Conservation (phyloP, 2,329 filamentous ascomycete genomes). For the Colletotrichum gigasporum region DNA sequence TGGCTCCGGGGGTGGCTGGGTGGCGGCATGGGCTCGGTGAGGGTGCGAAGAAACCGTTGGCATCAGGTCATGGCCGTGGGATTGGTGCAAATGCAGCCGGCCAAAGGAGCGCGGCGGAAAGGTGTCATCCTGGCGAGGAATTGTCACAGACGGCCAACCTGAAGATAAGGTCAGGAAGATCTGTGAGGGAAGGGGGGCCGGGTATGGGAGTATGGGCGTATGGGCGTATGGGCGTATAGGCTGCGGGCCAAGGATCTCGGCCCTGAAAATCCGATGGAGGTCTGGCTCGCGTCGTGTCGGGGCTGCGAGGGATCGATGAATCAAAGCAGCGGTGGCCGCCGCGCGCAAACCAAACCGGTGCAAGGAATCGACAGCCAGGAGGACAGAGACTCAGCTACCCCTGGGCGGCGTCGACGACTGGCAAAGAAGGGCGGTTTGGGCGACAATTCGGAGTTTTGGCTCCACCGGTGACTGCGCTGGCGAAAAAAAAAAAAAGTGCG, state of each 20-base stretch:
- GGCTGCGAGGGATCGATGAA: background rate
- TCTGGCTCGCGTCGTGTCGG: background rate
- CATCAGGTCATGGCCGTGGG: background rate
- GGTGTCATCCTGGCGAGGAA: background rate
- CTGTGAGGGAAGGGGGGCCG: background rate
- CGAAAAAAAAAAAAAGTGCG: slow-evolving; percentile 6
- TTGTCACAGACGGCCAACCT: slow-evolving; percentile 4
- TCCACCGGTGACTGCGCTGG: slow-evolving; percentile 12
- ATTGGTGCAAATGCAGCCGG: background rate
- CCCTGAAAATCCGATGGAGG: background rate
- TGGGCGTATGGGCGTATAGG: background rate
- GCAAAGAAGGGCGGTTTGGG: background rate
- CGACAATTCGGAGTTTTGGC: background rate
- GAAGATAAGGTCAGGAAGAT: slow-evolving; percentile 15
- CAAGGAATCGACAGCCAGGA: background rate
- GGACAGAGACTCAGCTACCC: background rate
- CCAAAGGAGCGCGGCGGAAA: background rate
- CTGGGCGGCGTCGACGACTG: slow-evolving; percentile 2
- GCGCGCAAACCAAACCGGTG: slow-evolving; percentile 2
- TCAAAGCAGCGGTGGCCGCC: slow-evolving; percentile 10
- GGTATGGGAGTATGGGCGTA: background rate
- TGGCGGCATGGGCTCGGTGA: background rate
- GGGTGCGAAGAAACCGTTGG: background rate
- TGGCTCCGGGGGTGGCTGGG: slow-evolving; percentile 19
- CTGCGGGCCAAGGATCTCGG: slow-evolving; percentile 15